phyloP scores from a whole-genome alignment of 768 basidiomycete species.

The Pulveroboletus sp. region DNA sequence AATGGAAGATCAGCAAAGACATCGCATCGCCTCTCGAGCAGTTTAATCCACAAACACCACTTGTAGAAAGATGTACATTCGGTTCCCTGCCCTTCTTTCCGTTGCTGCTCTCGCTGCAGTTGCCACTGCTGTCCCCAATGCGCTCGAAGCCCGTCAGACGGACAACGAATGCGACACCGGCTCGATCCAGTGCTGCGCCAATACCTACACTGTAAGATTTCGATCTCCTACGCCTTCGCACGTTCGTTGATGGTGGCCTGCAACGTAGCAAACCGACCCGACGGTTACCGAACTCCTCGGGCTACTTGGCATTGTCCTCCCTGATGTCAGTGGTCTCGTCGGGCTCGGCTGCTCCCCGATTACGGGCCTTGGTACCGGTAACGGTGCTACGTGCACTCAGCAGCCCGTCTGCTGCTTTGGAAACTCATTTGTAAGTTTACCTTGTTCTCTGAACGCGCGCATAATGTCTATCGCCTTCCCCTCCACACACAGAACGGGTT shows the following conservation, averaged over 20 bases:
- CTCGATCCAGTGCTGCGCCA: conserved; percentile 7
- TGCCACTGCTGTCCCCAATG: conserved; percentile 4
- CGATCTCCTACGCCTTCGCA: no score
- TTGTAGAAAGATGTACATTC: conserved; percentile 5
- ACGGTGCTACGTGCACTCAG: conserved; percentile 3
- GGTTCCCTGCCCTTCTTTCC: conserved; percentile 3
- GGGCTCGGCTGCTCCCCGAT: conserved; percentile 5
- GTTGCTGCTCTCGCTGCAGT: conserved; percentile 7
- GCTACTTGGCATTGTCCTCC: neutral
- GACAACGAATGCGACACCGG: conserved; percentile 10
- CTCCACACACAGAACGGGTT: neutral
- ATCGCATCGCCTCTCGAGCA: neutral
- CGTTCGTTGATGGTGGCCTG: neutral
- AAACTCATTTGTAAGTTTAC: conserved; percentile 8
- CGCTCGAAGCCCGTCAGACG: neutral
- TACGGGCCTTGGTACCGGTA: neutral
- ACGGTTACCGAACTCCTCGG: neutral
- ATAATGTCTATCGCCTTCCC: neutral
- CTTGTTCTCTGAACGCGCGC: no score
- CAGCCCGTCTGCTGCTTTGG: conserved; percentile 18
- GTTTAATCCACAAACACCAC: neutral
- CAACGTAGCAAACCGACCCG: neutral
- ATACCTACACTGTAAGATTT: neutral
- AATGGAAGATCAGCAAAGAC: neutral
- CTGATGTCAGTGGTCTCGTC: neutral